phyloP scores from a whole-genome alignment of 1,284 basidiomycete genomes.

The Mycena sp. region DNA sequence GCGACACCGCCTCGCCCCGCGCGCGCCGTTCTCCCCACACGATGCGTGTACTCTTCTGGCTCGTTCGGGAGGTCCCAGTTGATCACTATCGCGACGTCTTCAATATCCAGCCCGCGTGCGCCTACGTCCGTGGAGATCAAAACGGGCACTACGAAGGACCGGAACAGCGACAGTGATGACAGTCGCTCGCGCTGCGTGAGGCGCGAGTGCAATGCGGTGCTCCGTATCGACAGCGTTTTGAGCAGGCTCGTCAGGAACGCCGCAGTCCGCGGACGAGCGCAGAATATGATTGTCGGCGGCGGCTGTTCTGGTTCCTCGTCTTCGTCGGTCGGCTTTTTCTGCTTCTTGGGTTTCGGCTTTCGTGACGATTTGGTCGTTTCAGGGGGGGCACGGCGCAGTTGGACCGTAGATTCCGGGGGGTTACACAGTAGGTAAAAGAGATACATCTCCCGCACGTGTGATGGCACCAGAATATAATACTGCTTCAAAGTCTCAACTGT shows the following conservation, averaged over 20 bases:
- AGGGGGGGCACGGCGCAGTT: conserved; percentile 71
- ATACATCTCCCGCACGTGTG: conserved; percentile 94
- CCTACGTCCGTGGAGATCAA: conserved; percentile 96
- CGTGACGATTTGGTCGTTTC: conserved; percentile 48
- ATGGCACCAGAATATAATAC: conserved; percentile 92
- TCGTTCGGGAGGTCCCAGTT: conserved; percentile 95
- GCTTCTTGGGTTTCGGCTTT: conserved; percentile 46
- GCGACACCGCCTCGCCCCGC: conserved; percentile 92
- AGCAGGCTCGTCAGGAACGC: conserved; percentile 89
- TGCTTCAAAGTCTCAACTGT: conserved; percentile 90
- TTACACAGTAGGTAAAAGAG: conserved; percentile 91
- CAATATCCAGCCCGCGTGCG: conserved; percentile 93
- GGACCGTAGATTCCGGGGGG: conserved; percentile 81
- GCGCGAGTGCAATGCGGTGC: conserved; percentile 92
- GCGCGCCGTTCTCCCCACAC: conserved; percentile 92
- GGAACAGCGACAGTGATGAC: conserved; percentile 87
- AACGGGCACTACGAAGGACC: conserved; percentile 88
- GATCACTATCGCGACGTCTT: conserved; percentile 93
- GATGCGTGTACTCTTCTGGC: conserved; percentile 82
- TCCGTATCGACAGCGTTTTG: conserved; percentile 83
- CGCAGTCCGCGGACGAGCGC: conserved; percentile 86
- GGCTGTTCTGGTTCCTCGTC: conserved; percentile 72
- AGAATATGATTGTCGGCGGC: conserved; percentile 96
- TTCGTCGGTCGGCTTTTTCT: conserved; percentile 52
- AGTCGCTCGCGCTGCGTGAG: conserved; percentile 92